Evolutionary conservation across 371 early-diverging fungal species (phyloP), one percentile per base, ranked within the genome.

Genomic region (Mycotypha africana): DNA sequence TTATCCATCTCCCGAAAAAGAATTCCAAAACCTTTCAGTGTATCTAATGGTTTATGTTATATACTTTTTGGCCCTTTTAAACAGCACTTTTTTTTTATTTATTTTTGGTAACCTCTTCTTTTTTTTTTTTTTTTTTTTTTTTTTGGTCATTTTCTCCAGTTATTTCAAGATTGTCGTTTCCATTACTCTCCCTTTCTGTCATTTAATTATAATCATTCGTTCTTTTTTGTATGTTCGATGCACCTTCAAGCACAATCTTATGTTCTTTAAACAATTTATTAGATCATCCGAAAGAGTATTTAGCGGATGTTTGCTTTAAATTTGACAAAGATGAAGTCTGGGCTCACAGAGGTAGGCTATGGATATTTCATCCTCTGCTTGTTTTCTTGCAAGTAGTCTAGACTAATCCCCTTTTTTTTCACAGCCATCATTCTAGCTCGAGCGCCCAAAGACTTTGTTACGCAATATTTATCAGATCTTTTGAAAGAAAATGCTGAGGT

Each of bases 261-360:
- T 20, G 42, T 40, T 63, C 67, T 33, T 59, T 70, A 20, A 53
- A 53, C 16, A 60, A 42, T 23, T 23, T 69, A 34, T 39, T 64
- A 2, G 56, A 66, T 17, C 49, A 56, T 25, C 62, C 70, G 11
- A 53, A 58, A 49, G 64, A 68, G 36, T 73, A 69, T 39, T 47
- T 64, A 19, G 67, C 70, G 26, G 74, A 73, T 47, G 58, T 73
- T 15, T 61, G 56, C 26, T 66, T 73, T 39, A 47, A 40, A 26
- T 64, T 54, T 54, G 48, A 53, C 17, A 42, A 45, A 6, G 37
- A 38, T 20, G 56, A 61, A 42, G 47, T 66, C 10, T 65, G 60
- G 62, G 74, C 74, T 15, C 74, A 73, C 47, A 41, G 59, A 64
- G 74, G 74, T 73, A 49, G 28, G 14, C 8, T 14, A 15, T 9